Base-by-base conservation (phyloP, 2,329 filamentous ascomycete genomes). In the Beauveria sp. region DNA sequence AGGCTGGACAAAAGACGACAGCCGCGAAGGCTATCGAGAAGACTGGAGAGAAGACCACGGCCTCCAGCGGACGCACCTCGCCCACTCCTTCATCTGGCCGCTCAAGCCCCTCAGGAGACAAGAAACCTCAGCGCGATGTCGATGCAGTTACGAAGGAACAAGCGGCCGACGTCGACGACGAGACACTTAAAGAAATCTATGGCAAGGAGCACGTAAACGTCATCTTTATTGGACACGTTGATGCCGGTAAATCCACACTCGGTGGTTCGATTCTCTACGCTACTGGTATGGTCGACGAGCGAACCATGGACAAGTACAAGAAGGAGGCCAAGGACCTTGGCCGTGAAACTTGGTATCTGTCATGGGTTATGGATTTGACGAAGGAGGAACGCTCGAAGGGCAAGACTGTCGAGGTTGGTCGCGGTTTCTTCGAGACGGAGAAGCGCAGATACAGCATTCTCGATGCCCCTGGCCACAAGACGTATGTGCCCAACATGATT, bases 201-300 rank as follows among this genome's bases (percentile, higher is more conserved):
- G 94, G 94, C 72, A 97, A 97, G 76, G 92, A 88, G 72, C 85
- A 88, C 68, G 79, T 99, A 70, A 99, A 99, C 77, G 89, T 99
- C 68, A 96, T 97, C 66, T 97, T 97, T 77, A 89, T 97, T 71
- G 93, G 94, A 56, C 94, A 99, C 81, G 96, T 99, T 69, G 94
- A 99, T 79, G 94, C 94, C 57, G 94, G 94, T 68, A 99, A 99
- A 79, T 97, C 92, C 44, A 99, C 94, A 3, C 82, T 99, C 6
- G 94, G 94, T 72, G 94, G 94, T 55, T 90, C 90, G 57, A 96
- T 99, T 65, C 81, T 99, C 16, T 96, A 94, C 74, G 86, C 86
- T 57, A 97, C 93, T 5, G 94, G 94, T 63, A 99, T 97, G 94
- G 94, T 99, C n/a, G 96, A 99, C 71, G 92, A 99, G 77, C 86